Evolutionary conservation across 805 yeast genomes (phyloP), one percentile per base, ranked within the genome.

Genomic region (Alloascoidea africana): DNA sequence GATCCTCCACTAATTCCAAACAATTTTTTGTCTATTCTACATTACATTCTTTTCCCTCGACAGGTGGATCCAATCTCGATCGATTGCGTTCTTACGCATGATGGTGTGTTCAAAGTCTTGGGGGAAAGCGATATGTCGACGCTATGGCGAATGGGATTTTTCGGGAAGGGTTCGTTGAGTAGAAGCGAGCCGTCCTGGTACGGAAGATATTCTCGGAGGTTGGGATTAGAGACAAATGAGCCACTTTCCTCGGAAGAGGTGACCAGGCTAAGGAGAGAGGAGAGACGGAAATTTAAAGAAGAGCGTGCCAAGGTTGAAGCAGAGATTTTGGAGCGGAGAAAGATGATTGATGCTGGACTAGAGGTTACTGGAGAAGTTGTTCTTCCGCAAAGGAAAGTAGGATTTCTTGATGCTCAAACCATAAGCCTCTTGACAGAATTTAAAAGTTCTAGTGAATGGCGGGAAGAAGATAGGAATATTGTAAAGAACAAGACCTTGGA

Each of bases 121-220:
- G 48, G 48, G 34, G 55, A 54, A 1, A 44, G 50, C 0, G 74
- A 66, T 19, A 76, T 78, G 73, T 45, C 49, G 15, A 55, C 56
- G 32, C 58, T 91, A 2, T 91, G 97, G 97, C 56, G 63, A 14
- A 68, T 68, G 46, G 98, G 98, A 1, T 91, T 86, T 51, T 91
- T 85, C 52, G 98, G 98, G 4, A 91, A 89, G 50, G 98, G 97
- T 2, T 70, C 72, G 2, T 59, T 86, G 34, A 82, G 95, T 27
- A 64, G 98, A 44, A 80, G 94, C 40, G 96, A 91, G 51, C 95
- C 98, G 0, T 73, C 95, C 0, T 91, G 97, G 96, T 56, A 52
- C 34, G 63, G 61, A n/a, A 64, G 96, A 38, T 73, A 84, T 1
- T 56, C 59, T 19, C 62, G 75, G 35, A 55, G 84, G 33, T 56